Conservation (phyloP, 768 basidiomycete species). For the Auricularia auricula-judae region DNA sequence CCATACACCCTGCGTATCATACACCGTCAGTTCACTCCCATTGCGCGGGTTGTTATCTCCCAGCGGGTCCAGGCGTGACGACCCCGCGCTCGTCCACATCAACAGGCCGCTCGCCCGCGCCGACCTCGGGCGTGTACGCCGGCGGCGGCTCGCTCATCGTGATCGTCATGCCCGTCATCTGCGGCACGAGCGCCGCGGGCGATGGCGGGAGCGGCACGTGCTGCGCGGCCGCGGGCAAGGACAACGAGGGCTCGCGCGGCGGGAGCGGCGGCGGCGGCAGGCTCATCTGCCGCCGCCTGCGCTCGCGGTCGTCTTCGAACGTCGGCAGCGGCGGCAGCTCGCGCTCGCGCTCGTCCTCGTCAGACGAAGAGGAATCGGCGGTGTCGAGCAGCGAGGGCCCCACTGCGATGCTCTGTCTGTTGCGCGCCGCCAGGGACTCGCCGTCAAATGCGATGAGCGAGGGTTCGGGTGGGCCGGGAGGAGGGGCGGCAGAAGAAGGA, state of each 20-base stretch:
- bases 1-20: too few species aligned
- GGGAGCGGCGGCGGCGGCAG: too few species aligned
- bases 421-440: not conserved
- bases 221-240: not conserved
- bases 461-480: not conserved
- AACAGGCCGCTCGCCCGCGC: not conserved
- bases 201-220: not conserved
- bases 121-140: not conserved
- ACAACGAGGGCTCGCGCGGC: not conserved
- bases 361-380: too few species aligned
- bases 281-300: too few species aligned
- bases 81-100: not conserved
- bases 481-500: not conserved
- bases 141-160: not conserved
- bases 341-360: too few species aligned
- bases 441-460: not conserved
- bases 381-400: too few species aligned
- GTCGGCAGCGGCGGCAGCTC: too few species aligned
- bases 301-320: too few species aligned
- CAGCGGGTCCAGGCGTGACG: too few species aligned
- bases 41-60: too few species aligned
- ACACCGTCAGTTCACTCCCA: too few species aligned
- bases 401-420: too few species aligned
- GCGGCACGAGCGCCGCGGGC: not conserved
- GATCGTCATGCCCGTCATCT: not conserved